A percentile compares a stretch with the other conserved stretches of the same genome.
These are phyloP conservation scores for Anthoceros angustus DNA, from an alignment of 225 moss, liverwort and hornwort genomes.

Conservation along the genomic window DNA sequence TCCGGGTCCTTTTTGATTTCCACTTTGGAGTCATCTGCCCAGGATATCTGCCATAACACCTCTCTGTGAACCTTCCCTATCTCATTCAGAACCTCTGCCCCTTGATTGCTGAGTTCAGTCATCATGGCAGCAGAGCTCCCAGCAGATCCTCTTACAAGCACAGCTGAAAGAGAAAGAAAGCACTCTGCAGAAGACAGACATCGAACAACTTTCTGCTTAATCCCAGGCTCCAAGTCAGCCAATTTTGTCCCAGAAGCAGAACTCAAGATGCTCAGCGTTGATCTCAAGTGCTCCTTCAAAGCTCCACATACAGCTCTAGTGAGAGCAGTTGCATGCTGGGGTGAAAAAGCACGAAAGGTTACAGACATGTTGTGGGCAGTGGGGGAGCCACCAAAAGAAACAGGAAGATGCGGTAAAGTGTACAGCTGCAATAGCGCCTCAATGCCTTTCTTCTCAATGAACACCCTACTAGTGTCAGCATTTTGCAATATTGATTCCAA, in stretches of 20 bases:
- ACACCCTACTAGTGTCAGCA: constrained; percentile 81
- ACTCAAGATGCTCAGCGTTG: constrained; percentile 42
- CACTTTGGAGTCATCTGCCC: constrained; percentile 70
- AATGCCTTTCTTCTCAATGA: constrained; percentile 94
- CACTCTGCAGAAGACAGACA: constrained; percentile 82
- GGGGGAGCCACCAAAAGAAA: constrained; percentile 90
- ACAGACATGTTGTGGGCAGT: constrained; percentile 96
- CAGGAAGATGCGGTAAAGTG: constrained; percentile 71
- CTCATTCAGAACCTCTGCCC: constrained; percentile 45
- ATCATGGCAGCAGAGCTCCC: constrained; percentile 76
- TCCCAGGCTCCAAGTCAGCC: constrained; percentile 44
- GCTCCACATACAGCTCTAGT: constrained; percentile 75
- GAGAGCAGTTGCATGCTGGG: constrained; percentile 62
- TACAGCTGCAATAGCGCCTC: constrained; percentile 82
- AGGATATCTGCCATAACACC: constrained; percentile 73
- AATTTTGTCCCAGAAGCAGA: constrained; percentile 42
- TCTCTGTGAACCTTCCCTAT: constrained; percentile 72
- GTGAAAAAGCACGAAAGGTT: constrained; percentile 87
- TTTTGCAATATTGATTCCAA: constrained; percentile 89
- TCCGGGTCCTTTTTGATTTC: constrained; percentile 70
- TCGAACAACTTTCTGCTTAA: constrained; percentile 46
- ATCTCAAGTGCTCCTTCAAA: constrained; percentile 58
- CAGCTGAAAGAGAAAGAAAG: constrained; percentile 72
- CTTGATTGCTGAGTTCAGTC: constrained; percentile 63
- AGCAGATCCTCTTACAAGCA: constrained; percentile 32